Base-by-base conservation (phyloP, 805 yeast species). In the Candida ortonii region DNA sequence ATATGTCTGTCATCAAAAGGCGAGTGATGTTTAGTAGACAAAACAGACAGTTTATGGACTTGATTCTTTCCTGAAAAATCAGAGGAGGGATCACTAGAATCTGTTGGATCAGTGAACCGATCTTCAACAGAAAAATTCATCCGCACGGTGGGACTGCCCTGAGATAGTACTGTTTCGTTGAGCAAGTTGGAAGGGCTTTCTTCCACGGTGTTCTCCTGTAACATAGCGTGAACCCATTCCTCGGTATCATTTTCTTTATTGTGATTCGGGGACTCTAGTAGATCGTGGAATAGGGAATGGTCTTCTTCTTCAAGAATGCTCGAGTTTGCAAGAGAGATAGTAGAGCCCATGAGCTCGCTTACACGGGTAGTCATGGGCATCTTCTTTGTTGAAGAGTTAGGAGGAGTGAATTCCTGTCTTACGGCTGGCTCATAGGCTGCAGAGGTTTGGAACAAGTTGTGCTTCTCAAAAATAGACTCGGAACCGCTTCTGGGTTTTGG, bases 171-270 rank as follows among this genome's bases (percentile, higher is more conserved):
- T 12, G 43, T 34, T 22, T 38, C 40, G 3, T 34, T 37, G 5
- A 41, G 25, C 19, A 39, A 12, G 11, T 46, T 44, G 29, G 41
- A 37, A 14, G 41, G 36, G 13, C 33, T 33, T 13, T 39, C 28
- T 16, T 34, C 43, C 6, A 30, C 14, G 9, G 29, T 22, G n/a
- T 39, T 39, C 14, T 47, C 39, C 15, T 44, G 36, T n/a, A 49
- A 20, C 17, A 49, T 33, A 6, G 39, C 38, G 10, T 41, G 43
- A 10, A 43, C 44, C 53, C 53, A 49, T 8, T 41, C 44, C 22
- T 39, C 42, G 8, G 48, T 28, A 8, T 43, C 44, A 10, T 38
- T 32, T 7, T 40, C 40, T 7, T 46, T 33, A 15, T 40, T 35
- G 4, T 38, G 40, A n/a, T 28, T 22, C 9, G 36, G 18, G 8